These are phyloP conservation scores for Termitomyces sp. DNA, from an alignment of 768 basidiomycete species.

Conservation along the genomic window DNA sequence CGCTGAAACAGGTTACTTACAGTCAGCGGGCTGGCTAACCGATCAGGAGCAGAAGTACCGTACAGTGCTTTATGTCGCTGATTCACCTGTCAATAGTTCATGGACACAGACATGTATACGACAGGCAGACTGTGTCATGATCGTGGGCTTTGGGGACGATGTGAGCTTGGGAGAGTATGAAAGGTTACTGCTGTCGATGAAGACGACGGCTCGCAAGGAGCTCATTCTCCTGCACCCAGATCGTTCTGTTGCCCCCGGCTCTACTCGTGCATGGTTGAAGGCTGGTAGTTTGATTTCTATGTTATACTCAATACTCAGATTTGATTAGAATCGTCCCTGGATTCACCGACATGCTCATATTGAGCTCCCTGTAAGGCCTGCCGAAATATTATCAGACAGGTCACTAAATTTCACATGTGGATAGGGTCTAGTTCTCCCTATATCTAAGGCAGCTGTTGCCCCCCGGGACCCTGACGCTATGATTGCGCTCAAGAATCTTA, in stretches of 20 bases:
- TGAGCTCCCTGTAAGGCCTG: slow-evolving; percentile 64
- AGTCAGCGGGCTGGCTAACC: slow-evolving; percentile 78
- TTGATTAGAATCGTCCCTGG: slow-evolving; percentile 83
- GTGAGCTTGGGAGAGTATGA: slow-evolving; percentile 92
- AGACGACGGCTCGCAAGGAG: slow-evolving; percentile 98
- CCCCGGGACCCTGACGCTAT: slow-evolving; percentile 86
- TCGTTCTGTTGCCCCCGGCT: slow-evolving; percentile 82
- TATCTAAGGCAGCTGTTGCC: slow-evolving; percentile 49
- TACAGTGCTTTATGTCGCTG: slow-evolving; percentile 93
- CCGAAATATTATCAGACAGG: not conserved
- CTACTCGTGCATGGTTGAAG: slow-evolving; percentile 94
- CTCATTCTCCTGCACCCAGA: slow-evolving; percentile 91
- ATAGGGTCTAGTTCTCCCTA: slow-evolving; percentile 67
- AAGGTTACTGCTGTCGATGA: slow-evolving; percentile 86
- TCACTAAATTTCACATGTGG: not conserved
- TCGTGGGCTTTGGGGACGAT: slow-evolving; percentile 92
- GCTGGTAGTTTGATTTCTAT: slow-evolving; percentile 30
- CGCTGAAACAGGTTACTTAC: not conserved
- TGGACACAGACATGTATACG: slow-evolving; percentile 99
- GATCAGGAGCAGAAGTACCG: slow-evolving; percentile 93
- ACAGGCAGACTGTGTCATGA: slow-evolving; percentile 94
- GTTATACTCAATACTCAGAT: slow-evolving; percentile 1
- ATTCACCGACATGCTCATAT: slow-evolving; percentile 95
- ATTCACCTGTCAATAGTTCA: slow-evolving; percentile 89
- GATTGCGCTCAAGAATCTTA: slow-evolving; percentile 84